Evolutionary conservation across 2,329 filamentous ascomycete genomes (phyloP).

Genomic region (Epichloe baconii): DNA sequence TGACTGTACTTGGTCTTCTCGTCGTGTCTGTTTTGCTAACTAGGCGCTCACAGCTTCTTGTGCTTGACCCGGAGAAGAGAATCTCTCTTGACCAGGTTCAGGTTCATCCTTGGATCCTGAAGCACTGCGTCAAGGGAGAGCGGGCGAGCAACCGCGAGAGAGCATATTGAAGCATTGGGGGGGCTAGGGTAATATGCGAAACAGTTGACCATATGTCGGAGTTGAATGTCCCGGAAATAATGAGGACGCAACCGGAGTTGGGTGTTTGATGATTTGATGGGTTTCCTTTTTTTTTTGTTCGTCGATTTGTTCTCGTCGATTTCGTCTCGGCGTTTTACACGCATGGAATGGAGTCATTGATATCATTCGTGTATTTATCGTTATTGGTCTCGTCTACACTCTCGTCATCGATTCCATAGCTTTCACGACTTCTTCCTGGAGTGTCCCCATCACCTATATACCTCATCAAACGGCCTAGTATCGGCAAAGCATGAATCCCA

Average conservation of each 20-base stretch:
- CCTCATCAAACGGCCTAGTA: constrained; percentile 91
- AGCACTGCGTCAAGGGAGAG: constrained; percentile 69
- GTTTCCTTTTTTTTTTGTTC: not conserved
- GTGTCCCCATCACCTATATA: constrained; percentile 54
- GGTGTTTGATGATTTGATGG: constrained; percentile 4
- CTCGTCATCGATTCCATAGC: not conserved
- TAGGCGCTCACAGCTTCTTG: constrained; percentile 53
- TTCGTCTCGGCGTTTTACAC: constrained; percentile 6
- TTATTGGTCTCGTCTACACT: not conserved
- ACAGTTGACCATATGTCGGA: constrained; percentile 5
- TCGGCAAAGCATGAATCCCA: constrained; percentile 96
- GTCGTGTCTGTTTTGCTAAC: constrained; percentile 11
- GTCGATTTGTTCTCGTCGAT: constrained; percentile 4
- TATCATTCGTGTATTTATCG: constrained; percentile 5
- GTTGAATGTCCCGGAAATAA: constrained; percentile 3
- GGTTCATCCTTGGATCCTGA: constrained; percentile 89
- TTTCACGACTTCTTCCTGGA: not conserved
- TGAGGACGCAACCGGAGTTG: constrained; percentile 4
- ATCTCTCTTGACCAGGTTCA: constrained; percentile 82
- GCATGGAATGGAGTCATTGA: constrained; percentile 19
- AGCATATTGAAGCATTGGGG: constrained; percentile 11
- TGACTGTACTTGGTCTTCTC: not conserved
- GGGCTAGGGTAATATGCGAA: not conserved
- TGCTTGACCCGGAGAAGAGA: constrained; percentile 86
- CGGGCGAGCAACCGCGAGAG: constrained; percentile 38